Evolutionary conservation across 1,284 basidiomycete genomes (phyloP).

Genomic region (Phaffia rhodozyma): DNA sequence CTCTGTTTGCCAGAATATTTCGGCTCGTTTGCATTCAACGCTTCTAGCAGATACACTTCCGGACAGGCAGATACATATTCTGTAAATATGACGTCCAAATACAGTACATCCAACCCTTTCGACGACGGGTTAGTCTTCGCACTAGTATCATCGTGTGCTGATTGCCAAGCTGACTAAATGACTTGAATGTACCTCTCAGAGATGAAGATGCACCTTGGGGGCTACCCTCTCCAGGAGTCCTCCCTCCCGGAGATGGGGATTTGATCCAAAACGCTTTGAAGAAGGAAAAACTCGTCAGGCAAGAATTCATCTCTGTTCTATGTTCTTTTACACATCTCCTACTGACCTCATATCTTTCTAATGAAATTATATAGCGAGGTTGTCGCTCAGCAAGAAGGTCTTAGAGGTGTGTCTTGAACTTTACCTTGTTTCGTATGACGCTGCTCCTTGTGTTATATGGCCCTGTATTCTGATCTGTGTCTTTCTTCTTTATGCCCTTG

Average conservation of each 20-base stretch:
- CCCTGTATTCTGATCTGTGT: neutral
- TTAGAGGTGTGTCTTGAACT: too few species aligned
- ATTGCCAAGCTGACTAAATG: too few species aligned
- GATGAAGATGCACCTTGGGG: constrained; percentile 15
- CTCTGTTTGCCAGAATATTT: too few species aligned
- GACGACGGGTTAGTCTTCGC: constrained; percentile 1
- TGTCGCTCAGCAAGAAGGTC: too few species aligned
- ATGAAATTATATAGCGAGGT: too few species aligned
- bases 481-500: neutral
- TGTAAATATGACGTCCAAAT: neutral
- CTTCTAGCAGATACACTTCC: too few species aligned
- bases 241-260: constrained; percentile 7
- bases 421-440: too few species aligned
- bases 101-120: constrained; percentile 4
- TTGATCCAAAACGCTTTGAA: constrained; percentile 12
- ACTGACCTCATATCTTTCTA: too few species aligned
- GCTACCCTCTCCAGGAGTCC: neutral
- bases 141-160: neutral
- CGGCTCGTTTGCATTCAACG: too few species aligned
- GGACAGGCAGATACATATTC: too few species aligned
- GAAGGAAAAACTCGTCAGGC: constrained; percentile 17
- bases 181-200: neutral
- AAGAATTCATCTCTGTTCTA: neutral
- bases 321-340: too few species aligned
- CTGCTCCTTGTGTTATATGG: neutral